Conservation (phyloP, 1,284 basidiomycete species). For the Pascua guehoae region DNA sequence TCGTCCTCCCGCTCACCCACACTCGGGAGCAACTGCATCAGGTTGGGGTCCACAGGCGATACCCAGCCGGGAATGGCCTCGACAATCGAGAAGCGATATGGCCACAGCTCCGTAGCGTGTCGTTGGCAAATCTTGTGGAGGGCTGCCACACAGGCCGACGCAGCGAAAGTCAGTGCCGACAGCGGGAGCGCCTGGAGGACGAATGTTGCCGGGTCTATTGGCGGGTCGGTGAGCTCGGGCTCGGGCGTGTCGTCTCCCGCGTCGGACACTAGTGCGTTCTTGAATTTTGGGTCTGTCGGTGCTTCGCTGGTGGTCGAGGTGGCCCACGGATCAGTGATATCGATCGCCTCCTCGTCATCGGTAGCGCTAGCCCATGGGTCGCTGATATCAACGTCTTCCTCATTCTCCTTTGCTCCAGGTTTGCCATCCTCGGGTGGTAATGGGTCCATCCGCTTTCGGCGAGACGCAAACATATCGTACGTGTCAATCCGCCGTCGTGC, state of each 20-base stretch:
- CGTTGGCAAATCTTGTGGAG: constrained; percentile 60
- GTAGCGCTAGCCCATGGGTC: constrained; percentile 70
- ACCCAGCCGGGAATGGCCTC: constrained; percentile 69
- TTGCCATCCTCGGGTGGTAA: no score
- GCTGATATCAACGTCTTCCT: constrained; percentile 51
- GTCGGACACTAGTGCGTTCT: no score
- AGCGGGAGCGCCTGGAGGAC: constrained; percentile 59
- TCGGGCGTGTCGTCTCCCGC: not conserved
- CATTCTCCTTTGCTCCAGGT: not conserved
- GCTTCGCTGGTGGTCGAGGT: not conserved
- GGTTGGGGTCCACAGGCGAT: constrained; percentile 57
- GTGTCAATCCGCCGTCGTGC: constrained; percentile 15
- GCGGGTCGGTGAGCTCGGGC: constrained; percentile 17
- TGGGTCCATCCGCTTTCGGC: not conserved
- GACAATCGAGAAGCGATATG: constrained; percentile 65
- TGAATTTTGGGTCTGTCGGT: not conserved
- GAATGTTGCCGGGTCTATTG: constrained; percentile 54
- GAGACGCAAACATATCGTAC: constrained; percentile 15
- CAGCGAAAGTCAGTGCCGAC: constrained; percentile 64
- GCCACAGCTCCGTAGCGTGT: constrained; percentile 61
- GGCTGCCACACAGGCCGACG: constrained; percentile 58
- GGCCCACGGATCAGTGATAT: constrained; percentile 32
- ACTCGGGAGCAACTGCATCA: constrained; percentile 62
- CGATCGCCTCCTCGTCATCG: constrained; percentile 1
- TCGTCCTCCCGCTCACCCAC: constrained; percentile 55